A percentile compares a stretch with the other conserved stretches of the same genome.
Evolutionary conservation across 306 rosid genomes (phyloP).

Genomic region (Corylus americana): DNA sequence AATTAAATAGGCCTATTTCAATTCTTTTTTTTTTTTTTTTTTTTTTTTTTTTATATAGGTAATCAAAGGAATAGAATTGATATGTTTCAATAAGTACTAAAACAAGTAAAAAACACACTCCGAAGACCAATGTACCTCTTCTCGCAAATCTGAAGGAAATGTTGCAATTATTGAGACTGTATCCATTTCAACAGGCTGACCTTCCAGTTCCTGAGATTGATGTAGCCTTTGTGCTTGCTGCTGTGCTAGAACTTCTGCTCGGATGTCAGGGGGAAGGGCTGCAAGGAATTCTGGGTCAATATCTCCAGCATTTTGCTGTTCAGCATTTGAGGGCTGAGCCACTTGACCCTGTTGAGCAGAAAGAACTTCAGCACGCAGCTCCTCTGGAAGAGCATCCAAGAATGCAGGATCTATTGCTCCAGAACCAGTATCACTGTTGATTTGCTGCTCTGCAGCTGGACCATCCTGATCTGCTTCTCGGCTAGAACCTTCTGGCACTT

Average conservation of each 20-base stretch:
- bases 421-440: conserved; percentile 69
- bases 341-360: conserved; percentile 94
- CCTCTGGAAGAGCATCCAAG: conserved; percentile 96
- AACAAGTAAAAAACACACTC: neutral
- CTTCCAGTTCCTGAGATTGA: conserved; percentile 96
- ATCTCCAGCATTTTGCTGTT: conserved; percentile 74
- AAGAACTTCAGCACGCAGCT: conserved; percentile 95
- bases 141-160: conserved; percentile 92
- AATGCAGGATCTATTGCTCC: conserved; percentile 96
- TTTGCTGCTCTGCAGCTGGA: conserved; percentile 68
- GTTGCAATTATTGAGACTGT: conserved; percentile 98
- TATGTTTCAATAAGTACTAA: neutral
- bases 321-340: conserved; percentile 67
- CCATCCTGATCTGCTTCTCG: conserved; percentile 87
- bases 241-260: conserved; percentile 97
- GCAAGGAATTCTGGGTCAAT: conserved; percentile 99
- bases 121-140: conserved; percentile 62
- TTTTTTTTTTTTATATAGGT: too few species aligned
- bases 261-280: conserved; percentile 95
- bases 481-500: conserved; percentile 90
- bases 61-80: too few species aligned
- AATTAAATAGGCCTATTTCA: conserved; percentile 11
- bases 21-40: neutral
- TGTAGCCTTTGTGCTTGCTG: conserved; percentile 94
- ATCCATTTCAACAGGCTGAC: conserved; percentile 98